A percentile compares a stretch with the other conserved stretches of the same genome.
These are phyloP conservation scores for Gossypioides kirkii DNA, from an alignment of 345 rosid species.

Conservation along the genomic window DNA sequence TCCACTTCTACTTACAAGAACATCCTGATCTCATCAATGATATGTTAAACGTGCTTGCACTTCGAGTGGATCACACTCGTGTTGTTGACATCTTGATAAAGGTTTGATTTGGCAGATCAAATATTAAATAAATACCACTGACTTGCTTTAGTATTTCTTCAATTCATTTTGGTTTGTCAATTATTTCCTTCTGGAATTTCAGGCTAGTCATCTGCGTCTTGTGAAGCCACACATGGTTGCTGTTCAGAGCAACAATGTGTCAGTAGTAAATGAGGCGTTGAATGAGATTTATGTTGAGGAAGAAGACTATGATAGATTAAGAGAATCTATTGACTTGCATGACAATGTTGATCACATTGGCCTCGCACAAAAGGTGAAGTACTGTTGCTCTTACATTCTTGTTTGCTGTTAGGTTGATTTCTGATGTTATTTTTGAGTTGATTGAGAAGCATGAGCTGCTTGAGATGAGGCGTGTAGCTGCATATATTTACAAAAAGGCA, in stretches of 20 bases:
- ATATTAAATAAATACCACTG: too few species aligned
- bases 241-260: not conserved
- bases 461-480: not conserved
- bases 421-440: not conserved
- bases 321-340: not conserved
- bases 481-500: not conserved
- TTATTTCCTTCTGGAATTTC: not conserved
- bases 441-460: not conserved
- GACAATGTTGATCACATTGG: not conserved
- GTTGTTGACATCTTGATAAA: constrained; percentile 95
- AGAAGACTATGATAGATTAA: not conserved
- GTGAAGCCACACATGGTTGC: not conserved
- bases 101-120: constrained; percentile 29
- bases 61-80: constrained; percentile 89
- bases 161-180: not conserved
- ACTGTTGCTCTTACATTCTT: not conserved
- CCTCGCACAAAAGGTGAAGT: not conserved
- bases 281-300: not conserved
- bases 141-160: too few species aligned
- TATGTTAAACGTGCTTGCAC: constrained; percentile 86
- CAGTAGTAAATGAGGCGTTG: not conserved
- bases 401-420: not conserved
- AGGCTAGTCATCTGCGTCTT: not conserved
- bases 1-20: constrained; percentile 93
- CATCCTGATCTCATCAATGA: constrained; percentile 93